Evolutionary conservation across 73 alveolate genomes (phyloP), one percentile per base, ranked within the genome.

Genomic region (Diophrys sp.): DNA sequence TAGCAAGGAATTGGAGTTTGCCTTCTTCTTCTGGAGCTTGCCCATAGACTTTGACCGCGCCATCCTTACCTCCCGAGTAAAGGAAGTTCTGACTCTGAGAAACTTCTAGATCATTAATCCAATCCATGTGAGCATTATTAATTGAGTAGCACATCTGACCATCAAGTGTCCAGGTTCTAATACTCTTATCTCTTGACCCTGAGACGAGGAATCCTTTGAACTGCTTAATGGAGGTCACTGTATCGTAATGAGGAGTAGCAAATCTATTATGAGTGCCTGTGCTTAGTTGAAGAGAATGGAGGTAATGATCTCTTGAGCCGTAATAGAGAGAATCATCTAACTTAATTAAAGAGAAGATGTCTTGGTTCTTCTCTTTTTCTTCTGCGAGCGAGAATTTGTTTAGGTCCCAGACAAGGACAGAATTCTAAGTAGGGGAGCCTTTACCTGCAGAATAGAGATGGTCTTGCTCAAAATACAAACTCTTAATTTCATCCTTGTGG

Each of bases 201-300:
- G 91, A 78, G 1, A 90, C 79, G 1, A 90, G 74, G 69, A 31
- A 30, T 55, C 77, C 89, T 23, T 73, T 29, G 0, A 85, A 70
- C 0, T 72, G 27, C 5, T 78, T 81, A 14, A 90, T 32, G 14
- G 92, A 79, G 23, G 96, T 81, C 18, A 90, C 91, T 14, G 81
- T 86, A 82, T 90, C 96, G 56, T 70, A 81, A 76, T 90, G 96
- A 33, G 94, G 90, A 0, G 94, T 85, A 29, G 91, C 85, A 56
- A 79, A 90, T 1, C 87, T 85, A 53, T 71, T 70, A n/a, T 53
- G 29, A 26, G 62, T 24, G 31, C 70, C 90, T 32, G 66, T 33
- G 54, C 56, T 71, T 30, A 84, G 77, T 30, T 85, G 87, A 26
- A 77, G 5, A 2, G 56, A 5, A 68, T 68, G 33, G 0, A 90